Evolutionary conservation across 2,329 filamentous ascomycete genomes (phyloP).

Genomic region (Calonectria ilicicola): DNA sequence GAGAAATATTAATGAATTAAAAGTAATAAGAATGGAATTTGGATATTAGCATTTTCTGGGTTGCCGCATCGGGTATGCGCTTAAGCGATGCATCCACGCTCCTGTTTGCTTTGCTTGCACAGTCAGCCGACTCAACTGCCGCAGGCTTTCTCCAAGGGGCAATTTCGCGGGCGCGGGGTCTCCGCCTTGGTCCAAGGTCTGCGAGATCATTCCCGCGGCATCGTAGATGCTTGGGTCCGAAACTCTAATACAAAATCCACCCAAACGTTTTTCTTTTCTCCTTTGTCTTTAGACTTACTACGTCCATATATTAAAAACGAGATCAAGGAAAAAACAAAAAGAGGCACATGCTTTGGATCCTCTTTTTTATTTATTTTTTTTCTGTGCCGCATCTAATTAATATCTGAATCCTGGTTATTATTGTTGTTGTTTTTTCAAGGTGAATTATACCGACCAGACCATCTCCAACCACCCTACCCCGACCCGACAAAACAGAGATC

Average conservation of each 20-base stretch:
- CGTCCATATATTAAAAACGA: not conserved
- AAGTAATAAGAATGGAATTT: no score
- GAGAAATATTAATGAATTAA: no score
- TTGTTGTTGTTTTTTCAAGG: not conserved
- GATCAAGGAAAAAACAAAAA: not conserved
- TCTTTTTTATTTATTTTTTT: not conserved
- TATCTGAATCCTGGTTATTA: not conserved
- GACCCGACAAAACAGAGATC: not conserved
- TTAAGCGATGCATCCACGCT: not conserved
- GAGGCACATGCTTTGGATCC: not conserved
- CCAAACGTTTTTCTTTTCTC: not conserved
- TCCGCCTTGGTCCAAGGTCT: conserved; percentile 16
- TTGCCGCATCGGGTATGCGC: not conserved
- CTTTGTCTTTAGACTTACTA: not conserved
- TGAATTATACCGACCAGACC: not conserved
- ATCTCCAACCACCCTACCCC: not conserved
- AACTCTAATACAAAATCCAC: not conserved
- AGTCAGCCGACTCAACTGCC: conserved; percentile 21
- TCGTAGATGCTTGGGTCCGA: not conserved
- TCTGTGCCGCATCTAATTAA: not conserved
- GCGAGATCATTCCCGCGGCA: conserved; percentile 19
- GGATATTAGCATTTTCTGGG: not conserved
- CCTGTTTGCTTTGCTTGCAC: not conserved
- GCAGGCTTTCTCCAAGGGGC: conserved; percentile 18
- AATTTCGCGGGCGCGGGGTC: conserved; percentile 17